These are phyloP conservation scores for Achlya hypogyna DNA, from an alignment of 352 stramenopile genomes.

Conservation along the genomic window DNA sequence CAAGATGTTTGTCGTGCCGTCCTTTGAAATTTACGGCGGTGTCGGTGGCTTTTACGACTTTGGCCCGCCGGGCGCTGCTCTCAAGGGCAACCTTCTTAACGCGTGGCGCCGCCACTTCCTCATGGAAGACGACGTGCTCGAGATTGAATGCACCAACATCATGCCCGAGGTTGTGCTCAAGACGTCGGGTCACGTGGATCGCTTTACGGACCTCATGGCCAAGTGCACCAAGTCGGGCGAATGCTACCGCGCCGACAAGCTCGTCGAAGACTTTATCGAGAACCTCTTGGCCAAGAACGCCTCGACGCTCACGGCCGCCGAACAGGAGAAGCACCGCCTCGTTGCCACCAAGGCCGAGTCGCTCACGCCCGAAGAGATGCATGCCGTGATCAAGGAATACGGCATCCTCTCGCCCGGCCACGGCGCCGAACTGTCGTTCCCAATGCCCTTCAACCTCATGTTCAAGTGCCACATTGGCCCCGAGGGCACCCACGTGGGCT, in stretches of 20 bases:
- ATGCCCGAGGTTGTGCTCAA: constrained; percentile 97
- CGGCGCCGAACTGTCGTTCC: constrained; percentile 89
- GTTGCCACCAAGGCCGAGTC: constrained; percentile 95
- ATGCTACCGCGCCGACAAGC: constrained; percentile 99
- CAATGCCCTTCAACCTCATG: constrained; percentile 99
- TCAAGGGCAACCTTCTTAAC: constrained; percentile 96
- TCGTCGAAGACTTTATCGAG: constrained; percentile 98
- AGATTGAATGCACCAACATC: constrained; percentile 99
- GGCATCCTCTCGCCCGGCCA: constrained; percentile 87
- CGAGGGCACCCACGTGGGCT: constrained; percentile 93
- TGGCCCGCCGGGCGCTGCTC: constrained; percentile 89
- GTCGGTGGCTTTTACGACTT: constrained; percentile 99
- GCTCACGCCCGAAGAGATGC: constrained; percentile 95
- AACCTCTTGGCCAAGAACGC: constrained; percentile 90
- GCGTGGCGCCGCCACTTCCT: constrained; percentile 98
- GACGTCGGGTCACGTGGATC: constrained; percentile 98
- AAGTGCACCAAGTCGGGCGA: constrained; percentile 96
- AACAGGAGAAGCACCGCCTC: constrained; percentile 90
- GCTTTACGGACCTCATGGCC: constrained; percentile 99
- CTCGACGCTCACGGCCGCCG: constrained; percentile 40
- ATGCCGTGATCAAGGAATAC: constrained; percentile 91
- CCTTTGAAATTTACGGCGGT: constrained; percentile 99
- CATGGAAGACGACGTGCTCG: constrained; percentile 96
- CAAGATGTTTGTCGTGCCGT: constrained; percentile 99
- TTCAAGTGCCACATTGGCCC: constrained; percentile 99